Evolutionary conservation across 768 basidiomycete genomes (phyloP), one percentile per base, ranked within the genome.

Genomic region (Boletales sp.): DNA sequence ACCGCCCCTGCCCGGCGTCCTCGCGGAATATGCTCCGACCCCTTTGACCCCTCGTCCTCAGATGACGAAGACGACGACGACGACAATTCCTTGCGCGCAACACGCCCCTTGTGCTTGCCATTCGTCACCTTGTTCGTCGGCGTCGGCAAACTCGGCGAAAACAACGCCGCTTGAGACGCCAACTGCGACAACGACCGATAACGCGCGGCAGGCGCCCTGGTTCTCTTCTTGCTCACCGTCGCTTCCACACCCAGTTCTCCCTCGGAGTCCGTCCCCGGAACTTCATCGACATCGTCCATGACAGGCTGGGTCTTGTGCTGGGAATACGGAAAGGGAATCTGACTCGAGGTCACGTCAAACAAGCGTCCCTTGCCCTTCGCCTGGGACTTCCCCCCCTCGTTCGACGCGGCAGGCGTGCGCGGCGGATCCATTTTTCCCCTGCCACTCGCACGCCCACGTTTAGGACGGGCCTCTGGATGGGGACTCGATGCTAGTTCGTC

Each of bases 11-110:
- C 86, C 50, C 74, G 70, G 48, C 81, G 74, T 11, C 71, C 71
- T 53, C 66, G 72, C 29, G 86, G 86, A 49, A 88, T 86, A 63
- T 87, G 86, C n/a, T 77, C 58, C 15, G 67, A 65, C 29, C 51
- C 54, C n/a, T 45, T 53, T 1, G 32, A 64, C 32, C 57, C 76
- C 0, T 74, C 72, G 1, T 59, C 47, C 19, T 27, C 24, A 27
- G 24, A 27, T 7, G 24, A 27, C 5, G 24, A 24, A 35, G 76
- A 76, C 5, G 79, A 76, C 7, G 74, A 69, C 8, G 64, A 67
- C 8, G 72, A 74, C 7, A 74, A 70, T 21, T 56, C 51, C 15
- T 58, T 54, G 4, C 45, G 42, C 9, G 7, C 46, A 21, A 35
- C n/a, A 31, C 49, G 51, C 27, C 54, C 59, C 40, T 54, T 64